Conservation (phyloP, 2,329 filamentous ascomycete genomes). For the Epichloe festucae region DNA sequence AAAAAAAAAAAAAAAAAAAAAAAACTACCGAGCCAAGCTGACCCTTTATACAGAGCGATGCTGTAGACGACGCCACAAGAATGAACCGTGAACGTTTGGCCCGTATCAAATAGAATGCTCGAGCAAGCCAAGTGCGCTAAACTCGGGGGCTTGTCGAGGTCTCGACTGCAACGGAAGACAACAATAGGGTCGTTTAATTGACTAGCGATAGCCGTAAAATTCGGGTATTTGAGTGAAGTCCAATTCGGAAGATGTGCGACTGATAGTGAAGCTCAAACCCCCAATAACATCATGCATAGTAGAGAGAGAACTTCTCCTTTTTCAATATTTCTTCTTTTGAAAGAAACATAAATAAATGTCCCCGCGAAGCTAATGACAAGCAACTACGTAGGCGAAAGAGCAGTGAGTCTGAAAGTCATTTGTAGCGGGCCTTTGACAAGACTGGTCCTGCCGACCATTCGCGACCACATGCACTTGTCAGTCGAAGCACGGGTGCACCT, state of each 20-base stretch:
- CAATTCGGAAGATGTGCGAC: too few species aligned
- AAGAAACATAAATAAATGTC: too few species aligned
- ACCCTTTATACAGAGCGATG: conserved; percentile 52
- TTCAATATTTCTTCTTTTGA: not conserved
- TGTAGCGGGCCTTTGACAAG: too few species aligned
- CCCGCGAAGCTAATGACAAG: too few species aligned
- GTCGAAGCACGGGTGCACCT: too few species aligned
- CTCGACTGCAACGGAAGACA: too few species aligned
- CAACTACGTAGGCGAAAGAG: too few species aligned
- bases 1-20: too few species aligned
- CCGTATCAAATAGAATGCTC: conserved; percentile 33
- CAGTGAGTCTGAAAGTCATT: too few species aligned
- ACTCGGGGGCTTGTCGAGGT: not conserved
- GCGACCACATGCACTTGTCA: too few species aligned
- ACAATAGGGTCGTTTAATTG: too few species aligned
- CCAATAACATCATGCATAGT: not conserved
- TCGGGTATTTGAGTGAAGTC: not conserved
- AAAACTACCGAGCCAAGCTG: conserved; percentile 11
- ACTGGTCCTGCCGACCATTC: too few species aligned
- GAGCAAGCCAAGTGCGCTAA: not conserved
- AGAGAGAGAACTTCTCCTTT: not conserved
- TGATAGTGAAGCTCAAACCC: not conserved
- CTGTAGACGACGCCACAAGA: conserved; percentile 67
- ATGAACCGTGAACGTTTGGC: conserved; percentile 64
- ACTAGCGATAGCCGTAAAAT: not conserved